Percentiles rank a stretch among this genome's conserved stretches.
phyloP scores from a whole-genome alignment of 2,329 filamentous ascomycete genomes.

The Blastomyces gilchristii region DNA sequence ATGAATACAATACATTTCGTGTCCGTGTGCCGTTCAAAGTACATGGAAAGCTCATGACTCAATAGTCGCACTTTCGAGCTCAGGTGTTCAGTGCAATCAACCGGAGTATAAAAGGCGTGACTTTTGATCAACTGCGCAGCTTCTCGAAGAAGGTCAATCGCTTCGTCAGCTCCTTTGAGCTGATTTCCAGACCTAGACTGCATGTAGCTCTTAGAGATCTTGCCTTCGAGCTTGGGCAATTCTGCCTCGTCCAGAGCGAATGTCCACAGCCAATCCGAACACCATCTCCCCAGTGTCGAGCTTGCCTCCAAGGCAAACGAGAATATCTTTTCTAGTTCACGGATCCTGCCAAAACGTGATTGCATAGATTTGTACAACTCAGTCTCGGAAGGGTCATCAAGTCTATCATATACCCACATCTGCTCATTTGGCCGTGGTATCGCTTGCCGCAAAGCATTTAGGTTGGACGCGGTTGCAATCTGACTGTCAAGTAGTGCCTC shows the following conservation, averaged over 20 bases:
- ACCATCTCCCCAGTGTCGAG: slow-evolving; percentile 68
- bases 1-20: slow-evolving; percentile 82
- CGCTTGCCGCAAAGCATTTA: slow-evolving; percentile 47
- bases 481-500: slow-evolving; percentile 68
- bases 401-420: slow-evolving; percentile 45
- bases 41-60: slow-evolving; percentile 47
- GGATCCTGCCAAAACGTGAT: slow-evolving; percentile 42
- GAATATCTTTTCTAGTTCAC: slow-evolving; percentile 48
- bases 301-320: slow-evolving; percentile 50
- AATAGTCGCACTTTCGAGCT: slow-evolving; percentile 66
- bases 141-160: slow-evolving; percentile 48
- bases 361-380: slow-evolving; percentile 51
- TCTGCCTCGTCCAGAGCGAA: slow-evolving; percentile 56
- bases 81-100: slow-evolving; percentile 35
- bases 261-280: slow-evolving; percentile 70
- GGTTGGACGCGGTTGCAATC: slow-evolving; percentile 66
- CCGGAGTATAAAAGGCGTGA: slow-evolving; percentile 38
- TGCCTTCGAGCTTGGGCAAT: slow-evolving; percentile 51
- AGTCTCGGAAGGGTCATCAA: slow-evolving; percentile 50
- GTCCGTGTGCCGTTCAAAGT: slow-evolving; percentile 51
- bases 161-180: slow-evolving; percentile 40
- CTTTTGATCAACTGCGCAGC: slow-evolving; percentile 48
- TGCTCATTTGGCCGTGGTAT: slow-evolving; percentile 52
- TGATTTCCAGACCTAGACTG: slow-evolving; percentile 8
- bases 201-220: slow-evolving; percentile 14